phyloP scores from a whole-genome alignment of 2,329 filamentous ascomycete genomes.

The Ceratocystis cubensis region DNA sequence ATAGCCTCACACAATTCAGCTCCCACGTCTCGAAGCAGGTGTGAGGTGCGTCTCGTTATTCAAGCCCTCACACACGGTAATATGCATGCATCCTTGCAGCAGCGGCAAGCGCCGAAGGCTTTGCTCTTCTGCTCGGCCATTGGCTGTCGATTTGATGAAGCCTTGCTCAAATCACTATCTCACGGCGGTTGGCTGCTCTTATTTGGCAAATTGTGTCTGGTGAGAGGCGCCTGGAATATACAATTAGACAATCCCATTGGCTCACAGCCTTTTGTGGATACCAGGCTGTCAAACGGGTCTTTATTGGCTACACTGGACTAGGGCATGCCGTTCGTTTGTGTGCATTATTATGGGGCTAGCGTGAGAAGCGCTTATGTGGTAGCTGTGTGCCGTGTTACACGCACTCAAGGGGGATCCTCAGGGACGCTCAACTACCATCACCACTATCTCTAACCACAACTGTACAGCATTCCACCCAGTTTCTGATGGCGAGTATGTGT shows the following conservation, averaged over 20 bases:
- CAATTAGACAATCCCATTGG: neutral
- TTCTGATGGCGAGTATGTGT: no score
- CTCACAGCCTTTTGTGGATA: neutral
- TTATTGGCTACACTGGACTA: neutral
- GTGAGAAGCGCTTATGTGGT: neutral
- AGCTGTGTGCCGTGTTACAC: neutral
- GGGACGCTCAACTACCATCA: no score
- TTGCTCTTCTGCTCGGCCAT: neutral
- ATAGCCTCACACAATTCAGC: neutral
- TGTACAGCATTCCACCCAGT: no score
- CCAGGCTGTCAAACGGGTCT: neutral
- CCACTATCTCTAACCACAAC: no score
- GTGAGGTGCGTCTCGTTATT: neutral
- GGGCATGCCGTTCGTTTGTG: neutral
- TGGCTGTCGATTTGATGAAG: neutral
- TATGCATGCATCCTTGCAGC: neutral
- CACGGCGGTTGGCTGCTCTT: constrained; percentile 3
- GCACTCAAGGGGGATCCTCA: no score
- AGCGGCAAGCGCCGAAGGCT: neutral
- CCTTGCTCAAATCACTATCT: neutral
- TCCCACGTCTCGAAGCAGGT: neutral
- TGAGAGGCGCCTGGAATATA: constrained; percentile 4
- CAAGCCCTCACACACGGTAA: neutral
- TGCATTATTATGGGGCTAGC: neutral
- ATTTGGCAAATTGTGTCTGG: neutral